Evolutionary conservation across 2,329 filamentous ascomycete species (phyloP).

Genomic region (Taxawa tesnikishii): DNA sequence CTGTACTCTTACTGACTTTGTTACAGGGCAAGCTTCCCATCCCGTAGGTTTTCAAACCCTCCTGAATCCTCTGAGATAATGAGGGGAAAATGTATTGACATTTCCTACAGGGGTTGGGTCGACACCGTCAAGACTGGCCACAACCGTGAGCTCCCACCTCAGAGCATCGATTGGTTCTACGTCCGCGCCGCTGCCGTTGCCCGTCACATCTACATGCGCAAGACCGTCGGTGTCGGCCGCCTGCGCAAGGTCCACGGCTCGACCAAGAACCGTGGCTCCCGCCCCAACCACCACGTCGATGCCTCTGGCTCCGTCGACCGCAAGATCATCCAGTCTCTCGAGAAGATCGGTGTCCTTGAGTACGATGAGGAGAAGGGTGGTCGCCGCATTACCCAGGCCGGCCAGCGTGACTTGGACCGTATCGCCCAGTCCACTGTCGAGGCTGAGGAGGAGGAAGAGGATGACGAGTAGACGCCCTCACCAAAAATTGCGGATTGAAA

Average conservation of each 20-base stretch:
- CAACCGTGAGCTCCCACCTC: slow-evolving; percentile 93
- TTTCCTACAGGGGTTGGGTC: slow-evolving; percentile 77
- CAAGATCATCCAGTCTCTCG: slow-evolving; percentile 91
- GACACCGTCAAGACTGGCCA: slow-evolving; percentile 98
- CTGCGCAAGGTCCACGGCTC: slow-evolving; percentile 90
- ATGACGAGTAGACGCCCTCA: slow-evolving; percentile 18
- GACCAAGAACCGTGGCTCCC: slow-evolving; percentile 84
- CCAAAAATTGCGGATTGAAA: slow-evolving; percentile 5
- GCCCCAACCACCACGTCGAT: slow-evolving; percentile 89
- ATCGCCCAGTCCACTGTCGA: slow-evolving; percentile 40
- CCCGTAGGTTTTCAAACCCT: slow-evolving; percentile 53
- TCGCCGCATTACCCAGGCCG: slow-evolving; percentile 92
- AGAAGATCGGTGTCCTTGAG: slow-evolving; percentile 99
- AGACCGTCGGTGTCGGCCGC: slow-evolving; percentile 97
- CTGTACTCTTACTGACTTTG: too few species aligned
- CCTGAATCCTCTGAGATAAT: slow-evolving; percentile 40
- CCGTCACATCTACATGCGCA: slow-evolving; percentile 97
- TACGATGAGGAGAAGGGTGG: slow-evolving; percentile 97
- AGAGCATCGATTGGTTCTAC: slow-evolving; percentile 92
- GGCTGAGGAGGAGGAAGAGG: slow-evolving; percentile 36
- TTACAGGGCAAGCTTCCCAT: slow-evolving; percentile 86
- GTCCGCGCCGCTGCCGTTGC: slow-evolving; percentile 86
- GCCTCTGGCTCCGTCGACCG: slow-evolving; percentile 92
- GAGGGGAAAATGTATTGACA: slow-evolving; percentile 37
- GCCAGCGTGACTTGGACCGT: slow-evolving; percentile 97